phyloP scores from a whole-genome alignment of 2,329 filamentous ascomycete genomes.

The Fusarium lyarnte region DNA sequence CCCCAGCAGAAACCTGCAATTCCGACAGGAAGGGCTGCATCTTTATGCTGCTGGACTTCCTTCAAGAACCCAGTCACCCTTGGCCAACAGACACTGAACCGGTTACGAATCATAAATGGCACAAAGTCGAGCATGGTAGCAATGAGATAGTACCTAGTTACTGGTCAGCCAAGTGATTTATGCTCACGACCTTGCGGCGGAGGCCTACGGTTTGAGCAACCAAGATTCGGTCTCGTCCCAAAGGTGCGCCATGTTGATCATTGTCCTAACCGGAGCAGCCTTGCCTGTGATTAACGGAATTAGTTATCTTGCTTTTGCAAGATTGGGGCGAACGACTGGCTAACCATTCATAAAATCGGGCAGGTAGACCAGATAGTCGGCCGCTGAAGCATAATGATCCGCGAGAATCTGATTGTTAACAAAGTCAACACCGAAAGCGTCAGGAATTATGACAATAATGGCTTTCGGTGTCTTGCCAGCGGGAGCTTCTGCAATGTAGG shows the following conservation, averaged over 20 bases:
- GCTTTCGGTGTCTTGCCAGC: slow-evolving; percentile 50
- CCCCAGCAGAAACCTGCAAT: slow-evolving; percentile 73
- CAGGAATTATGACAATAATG: slow-evolving; percentile 63
- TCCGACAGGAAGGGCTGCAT: slow-evolving; percentile 52
- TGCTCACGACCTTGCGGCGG: neutral
- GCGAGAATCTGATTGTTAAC: slow-evolving; percentile 63
- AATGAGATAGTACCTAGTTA: neutral
- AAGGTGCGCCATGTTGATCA: neutral
- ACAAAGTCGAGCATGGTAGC: neutral
- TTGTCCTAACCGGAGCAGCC: neutral
- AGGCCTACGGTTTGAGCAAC: neutral
- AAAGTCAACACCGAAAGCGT: slow-evolving; percentile 65
- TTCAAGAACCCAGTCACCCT: slow-evolving; percentile 51
- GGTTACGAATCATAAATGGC: slow-evolving; percentile 34
- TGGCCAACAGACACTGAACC: slow-evolving; percentile 46
- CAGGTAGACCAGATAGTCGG: slow-evolving; percentile 60
- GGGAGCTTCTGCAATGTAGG: slow-evolving; percentile 56
- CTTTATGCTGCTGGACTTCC: slow-evolving; percentile 48
- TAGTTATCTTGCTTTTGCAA: neutral
- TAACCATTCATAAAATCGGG: slow-evolving; percentile 64
- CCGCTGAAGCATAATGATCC: slow-evolving; percentile 63
- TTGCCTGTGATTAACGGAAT: neutral
- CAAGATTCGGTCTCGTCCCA: neutral
- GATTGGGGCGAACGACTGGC: neutral
- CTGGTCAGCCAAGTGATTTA: neutral